Percentiles rank a stretch among this genome's conserved stretches.
Evolutionary conservation across 768 basidiomycete genomes (phyloP).

Genomic region (Rhizopogon sp.): DNA sequence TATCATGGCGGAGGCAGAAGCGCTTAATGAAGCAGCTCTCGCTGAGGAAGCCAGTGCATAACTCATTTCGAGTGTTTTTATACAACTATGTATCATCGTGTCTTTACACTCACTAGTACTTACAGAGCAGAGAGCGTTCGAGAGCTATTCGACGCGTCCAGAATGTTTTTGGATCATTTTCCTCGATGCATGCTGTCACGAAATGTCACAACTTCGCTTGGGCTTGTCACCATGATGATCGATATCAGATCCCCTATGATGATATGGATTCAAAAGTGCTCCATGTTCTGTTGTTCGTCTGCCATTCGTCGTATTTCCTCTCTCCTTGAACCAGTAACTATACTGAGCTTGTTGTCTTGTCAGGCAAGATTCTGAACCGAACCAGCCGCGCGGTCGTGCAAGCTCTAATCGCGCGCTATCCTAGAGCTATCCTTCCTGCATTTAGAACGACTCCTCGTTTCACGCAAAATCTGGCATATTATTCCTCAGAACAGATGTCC

Average conservation of each 20-base stretch:
- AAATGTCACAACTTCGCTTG: background rate
- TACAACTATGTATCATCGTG: slow-evolving; percentile 6
- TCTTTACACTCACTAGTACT: background rate
- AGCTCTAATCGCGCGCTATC: background rate
- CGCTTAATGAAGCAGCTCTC: slow-evolving; percentile 70
- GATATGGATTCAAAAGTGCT: background rate
- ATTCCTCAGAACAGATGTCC: background rate
- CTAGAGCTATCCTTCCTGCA: background rate
- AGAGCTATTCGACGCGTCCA: too few species aligned
- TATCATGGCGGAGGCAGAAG: slow-evolving; percentile 82
- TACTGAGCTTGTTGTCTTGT: background rate
- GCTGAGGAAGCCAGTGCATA: slow-evolving; percentile 40
- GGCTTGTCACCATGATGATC: background rate
- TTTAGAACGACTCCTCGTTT: background rate
- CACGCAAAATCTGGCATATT: background rate
- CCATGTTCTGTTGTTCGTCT: too few species aligned
- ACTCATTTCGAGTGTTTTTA: slow-evolving; percentile 5
- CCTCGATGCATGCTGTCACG: background rate
- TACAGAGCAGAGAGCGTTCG: too few species aligned
- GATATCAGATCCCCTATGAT: background rate
- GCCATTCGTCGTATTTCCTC: background rate
- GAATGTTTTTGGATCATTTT: too few species aligned
- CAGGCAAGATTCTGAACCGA: background rate
- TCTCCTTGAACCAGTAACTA: background rate
- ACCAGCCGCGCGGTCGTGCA: background rate